Evolutionary conservation across 139 green algal genomes (phyloP).

Genomic region (Haematococcus sp.): DNA sequence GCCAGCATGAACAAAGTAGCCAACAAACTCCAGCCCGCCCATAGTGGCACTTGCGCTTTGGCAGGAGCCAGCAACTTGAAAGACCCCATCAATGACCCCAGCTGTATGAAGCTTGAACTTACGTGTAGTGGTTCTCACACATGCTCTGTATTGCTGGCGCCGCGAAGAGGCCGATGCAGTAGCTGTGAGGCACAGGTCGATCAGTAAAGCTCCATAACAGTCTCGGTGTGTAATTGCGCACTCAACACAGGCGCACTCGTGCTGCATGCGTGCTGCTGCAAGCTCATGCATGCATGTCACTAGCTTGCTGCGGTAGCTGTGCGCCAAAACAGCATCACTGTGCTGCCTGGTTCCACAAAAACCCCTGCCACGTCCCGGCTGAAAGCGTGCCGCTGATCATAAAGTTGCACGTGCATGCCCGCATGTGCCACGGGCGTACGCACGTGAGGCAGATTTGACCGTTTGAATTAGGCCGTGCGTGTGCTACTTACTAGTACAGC

Average conservation of each 20-base stretch:
- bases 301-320: not conserved
- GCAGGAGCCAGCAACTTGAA: too few species aligned
- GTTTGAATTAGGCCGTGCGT: not conserved
- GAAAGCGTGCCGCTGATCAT: not conserved
- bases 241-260: too few species aligned
- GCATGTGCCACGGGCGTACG: not conserved
- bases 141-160: conserved; percentile 61
- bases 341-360: too few species aligned
- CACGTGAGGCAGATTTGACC: too few species aligned
- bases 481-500: conserved; percentile 54
- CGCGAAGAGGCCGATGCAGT: conserved; percentile 68
- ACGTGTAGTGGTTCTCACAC: conserved; percentile 43
- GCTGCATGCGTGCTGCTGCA: too few species aligned
- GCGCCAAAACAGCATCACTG: not conserved
- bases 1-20: not conserved
- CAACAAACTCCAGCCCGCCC: too few species aligned
- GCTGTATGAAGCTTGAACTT: not conserved
- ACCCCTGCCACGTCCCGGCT: too few species aligned
- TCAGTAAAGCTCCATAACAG: too few species aligned
- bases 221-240: too few species aligned
- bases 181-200: conserved; percentile 23
- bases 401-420: not conserved
- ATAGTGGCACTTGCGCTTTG: too few species aligned
- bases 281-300: too few species aligned
- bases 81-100: too few species aligned